phyloP scores from a whole-genome alignment of 75 land plant species.

The Picea sitchensis region DNA sequence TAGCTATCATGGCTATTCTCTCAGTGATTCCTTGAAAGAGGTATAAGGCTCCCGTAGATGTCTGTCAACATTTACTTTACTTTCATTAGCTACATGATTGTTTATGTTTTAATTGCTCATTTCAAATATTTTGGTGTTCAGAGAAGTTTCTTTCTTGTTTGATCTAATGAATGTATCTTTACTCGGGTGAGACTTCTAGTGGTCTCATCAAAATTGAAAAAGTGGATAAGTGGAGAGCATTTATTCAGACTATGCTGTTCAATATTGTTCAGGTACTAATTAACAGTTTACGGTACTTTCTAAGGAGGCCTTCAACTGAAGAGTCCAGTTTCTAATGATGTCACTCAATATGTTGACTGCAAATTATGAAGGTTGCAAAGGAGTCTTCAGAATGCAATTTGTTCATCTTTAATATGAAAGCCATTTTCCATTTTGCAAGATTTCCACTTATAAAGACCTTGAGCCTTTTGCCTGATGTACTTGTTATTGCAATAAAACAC shows the following conservation, averaged over 20 bases:
- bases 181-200: too few species aligned
- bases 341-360: not conserved
- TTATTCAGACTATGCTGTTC: not conserved
- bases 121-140: not conserved
- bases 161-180: not conserved
- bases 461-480: not conserved
- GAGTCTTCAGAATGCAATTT: not conserved
- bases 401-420: not conserved
- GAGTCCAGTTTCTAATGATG: slow-evolving; percentile 54
- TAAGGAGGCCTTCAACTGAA: slow-evolving; percentile 67
- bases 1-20: slow-evolving; percentile 64
- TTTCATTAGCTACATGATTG: too few species aligned
- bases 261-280: slow-evolving; percentile 42
- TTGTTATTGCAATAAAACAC: not conserved
- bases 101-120: not conserved
- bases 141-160: not conserved
- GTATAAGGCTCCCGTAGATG: slow-evolving; percentile 17
- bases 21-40: slow-evolving; percentile 65
- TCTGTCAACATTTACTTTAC: not conserved
- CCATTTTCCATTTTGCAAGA: not conserved
- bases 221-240: not conserved
- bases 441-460: not conserved
- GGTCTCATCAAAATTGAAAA: not conserved
- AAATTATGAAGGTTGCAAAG: not conserved
- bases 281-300: slow-evolving; percentile 59